These are phyloP conservation scores for Dictyostelium purpureum DNA, from an alignment of 78 protist genomes.

Conservation along the genomic window DNA sequence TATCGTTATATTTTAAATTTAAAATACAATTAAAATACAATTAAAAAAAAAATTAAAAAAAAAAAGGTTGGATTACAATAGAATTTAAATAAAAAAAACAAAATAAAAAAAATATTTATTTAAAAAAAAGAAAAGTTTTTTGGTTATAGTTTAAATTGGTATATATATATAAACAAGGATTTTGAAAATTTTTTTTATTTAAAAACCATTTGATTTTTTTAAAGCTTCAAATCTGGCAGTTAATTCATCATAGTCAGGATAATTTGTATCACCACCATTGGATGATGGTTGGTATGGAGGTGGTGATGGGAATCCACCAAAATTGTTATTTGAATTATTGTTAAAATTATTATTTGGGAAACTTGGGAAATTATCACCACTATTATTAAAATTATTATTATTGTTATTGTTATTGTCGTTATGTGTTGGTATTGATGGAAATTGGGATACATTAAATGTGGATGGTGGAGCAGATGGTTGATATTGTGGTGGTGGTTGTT, in stretches of 20 bases:
- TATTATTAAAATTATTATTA: neutral
- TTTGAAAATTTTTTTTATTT: neutral
- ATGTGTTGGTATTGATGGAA: neutral
- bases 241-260: slow-evolving; percentile 44
- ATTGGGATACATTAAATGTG: neutral
- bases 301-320: slow-evolving; percentile 19
- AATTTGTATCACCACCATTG: neutral
- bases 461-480: slow-evolving; percentile 41
- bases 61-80: neutral
- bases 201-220: slow-evolving; percentile 25
- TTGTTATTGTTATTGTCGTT: neutral
- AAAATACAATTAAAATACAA: too few species aligned
- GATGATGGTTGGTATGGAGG: slow-evolving; percentile 9
- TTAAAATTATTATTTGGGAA: neutral
- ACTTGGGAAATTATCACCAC: neutral
- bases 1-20: too few species aligned
- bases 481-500: slow-evolving; percentile 12
- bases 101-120: too few species aligned
- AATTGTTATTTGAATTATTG: neutral
- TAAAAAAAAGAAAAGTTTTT: neutral
- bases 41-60: too few species aligned
- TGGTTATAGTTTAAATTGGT: too few species aligned
- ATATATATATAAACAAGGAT: neutral
- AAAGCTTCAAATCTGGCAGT: slow-evolving; percentile 61
- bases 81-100: too few species aligned